phyloP scores from a whole-genome alignment of 179 eudicot species.

The Silene vulgaris region DNA sequence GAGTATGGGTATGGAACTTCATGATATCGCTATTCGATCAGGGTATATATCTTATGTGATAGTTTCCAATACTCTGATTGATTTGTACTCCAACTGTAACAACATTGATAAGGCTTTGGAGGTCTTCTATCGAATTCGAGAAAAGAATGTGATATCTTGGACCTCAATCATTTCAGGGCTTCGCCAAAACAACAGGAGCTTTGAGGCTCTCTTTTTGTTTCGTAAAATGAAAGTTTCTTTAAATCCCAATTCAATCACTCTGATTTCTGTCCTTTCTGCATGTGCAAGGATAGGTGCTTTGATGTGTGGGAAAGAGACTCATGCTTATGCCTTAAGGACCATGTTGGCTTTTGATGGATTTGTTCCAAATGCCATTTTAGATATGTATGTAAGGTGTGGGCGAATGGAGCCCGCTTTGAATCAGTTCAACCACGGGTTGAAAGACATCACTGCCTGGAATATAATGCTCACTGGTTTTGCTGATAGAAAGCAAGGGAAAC shows the following conservation, averaged over 20 bases:
- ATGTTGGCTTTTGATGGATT: constrained; percentile 51
- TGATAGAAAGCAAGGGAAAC: constrained; percentile 43
- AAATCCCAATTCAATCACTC: constrained; percentile 58
- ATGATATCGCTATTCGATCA: constrained; percentile 50
- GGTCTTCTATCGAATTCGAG: constrained; percentile 53
- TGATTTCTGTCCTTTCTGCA: constrained; percentile 57
- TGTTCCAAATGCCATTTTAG: constrained; percentile 63
- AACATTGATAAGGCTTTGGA: constrained; percentile 63
- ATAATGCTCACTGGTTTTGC: constrained; percentile 66
- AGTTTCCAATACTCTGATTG: constrained; percentile 59
- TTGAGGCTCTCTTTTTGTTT: constrained; percentile 64
- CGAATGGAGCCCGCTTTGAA: constrained; percentile 53
- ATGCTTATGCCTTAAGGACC: constrained; percentile 61
- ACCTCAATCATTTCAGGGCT: constrained; percentile 71
- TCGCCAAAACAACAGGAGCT: constrained; percentile 49
- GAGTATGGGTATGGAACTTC: constrained; percentile 54
- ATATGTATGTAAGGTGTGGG: constrained; percentile 81
- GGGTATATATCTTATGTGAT: constrained; percentile 49
- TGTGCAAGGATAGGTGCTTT: constrained; percentile 70
- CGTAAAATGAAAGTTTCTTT: constrained; percentile 52
- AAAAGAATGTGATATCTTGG: constrained; percentile 72
- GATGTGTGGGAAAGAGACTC: constrained; percentile 78
- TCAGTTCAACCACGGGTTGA: constrained; percentile 40
- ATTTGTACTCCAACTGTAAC: constrained; percentile 63
- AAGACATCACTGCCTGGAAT: constrained; percentile 68